Evolutionary conservation across 2,329 filamentous ascomycete species (phyloP), one percentile per base, ranked within the genome.

Genomic region (Fusarium sp.): DNA sequence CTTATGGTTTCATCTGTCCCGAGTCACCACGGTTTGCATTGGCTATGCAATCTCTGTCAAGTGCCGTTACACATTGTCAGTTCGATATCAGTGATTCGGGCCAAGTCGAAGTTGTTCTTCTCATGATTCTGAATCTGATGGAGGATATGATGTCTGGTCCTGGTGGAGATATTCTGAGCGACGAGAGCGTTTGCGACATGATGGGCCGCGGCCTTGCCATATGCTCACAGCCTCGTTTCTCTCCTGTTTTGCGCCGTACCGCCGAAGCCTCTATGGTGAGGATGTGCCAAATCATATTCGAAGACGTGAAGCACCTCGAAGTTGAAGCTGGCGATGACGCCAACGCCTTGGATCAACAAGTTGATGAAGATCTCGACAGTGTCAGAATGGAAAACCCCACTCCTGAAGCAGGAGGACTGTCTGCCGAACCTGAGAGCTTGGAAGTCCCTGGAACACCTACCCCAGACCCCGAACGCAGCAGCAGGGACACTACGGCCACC

Each of bases 221-320:
- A 86, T 99, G 96, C 85, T 99, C 95, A 71, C 95, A 98, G 79
- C 90, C 93, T 61, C 90, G 95, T 61, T 91, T 98, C 68, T 98
- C 95, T 14, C 95, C 98, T 76, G 91, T 98, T 7, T 85, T 99
- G 60, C 90, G 95, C 71, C 89, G 95, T 71, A 97, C 95, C 25
- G 96, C 96, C 4, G 96, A 99, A 82, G 96, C 97, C 78, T 92
- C 94, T 60, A 98, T 99, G 95, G 94, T 98, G 49, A 94, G 94
- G 74, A 99, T 99, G 96, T 98, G 96, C 79, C 96, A 99, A 83
- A 94, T 97, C 73, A 97, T 99, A 77, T 99, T 99, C 80, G 93
- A 95, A 81, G 91, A 97, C 67, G 84, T 99, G 57, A 97, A 97
- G 81, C 91, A 95, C 72, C 85, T 98, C 12, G 94, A 76, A 76